Conservation (phyloP, 768 basidiomycete genomes). For the Artomyces pyxidatus region DNA sequence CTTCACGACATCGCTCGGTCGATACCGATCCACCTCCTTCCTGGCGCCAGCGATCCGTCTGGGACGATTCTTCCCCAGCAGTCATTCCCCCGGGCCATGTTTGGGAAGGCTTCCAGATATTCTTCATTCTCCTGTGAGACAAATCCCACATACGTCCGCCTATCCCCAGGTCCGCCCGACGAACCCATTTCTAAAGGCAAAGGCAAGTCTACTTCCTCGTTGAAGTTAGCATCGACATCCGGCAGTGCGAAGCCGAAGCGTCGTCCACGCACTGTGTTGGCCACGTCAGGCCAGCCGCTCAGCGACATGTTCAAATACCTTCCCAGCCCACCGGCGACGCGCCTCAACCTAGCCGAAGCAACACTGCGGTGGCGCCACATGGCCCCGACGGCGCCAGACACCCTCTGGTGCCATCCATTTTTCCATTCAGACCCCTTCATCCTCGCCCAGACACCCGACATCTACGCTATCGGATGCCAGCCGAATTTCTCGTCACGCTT, state of each 20-base stretch:
- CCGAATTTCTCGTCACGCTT: slow-evolving; percentile 71
- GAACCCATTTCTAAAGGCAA: slow-evolving; percentile 1
- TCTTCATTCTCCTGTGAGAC: slow-evolving; percentile 71
- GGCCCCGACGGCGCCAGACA: slow-evolving; percentile 98
- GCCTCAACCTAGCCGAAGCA: slow-evolving; percentile 63
- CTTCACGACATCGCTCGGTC: slow-evolving; percentile 68
- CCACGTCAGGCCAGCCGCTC: slow-evolving; percentile 88
- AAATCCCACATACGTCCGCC: slow-evolving; percentile 80
- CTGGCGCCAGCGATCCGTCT: slow-evolving; percentile 83
- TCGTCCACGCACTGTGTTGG: slow-evolving; percentile 52
- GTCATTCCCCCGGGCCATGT: slow-evolving; percentile 86
- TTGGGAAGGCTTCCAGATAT: slow-evolving; percentile 52
- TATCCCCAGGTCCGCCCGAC: slow-evolving; percentile 35
- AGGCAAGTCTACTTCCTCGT: slow-evolving; percentile 5
- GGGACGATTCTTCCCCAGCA: slow-evolving; percentile 91
- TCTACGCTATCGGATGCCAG: slow-evolving; percentile 93
- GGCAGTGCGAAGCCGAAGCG: slow-evolving; percentile 8
- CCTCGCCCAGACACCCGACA: slow-evolving; percentile 73
- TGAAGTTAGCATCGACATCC: slow-evolving; percentile 2
- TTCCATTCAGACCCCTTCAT: slow-evolving; percentile 84
- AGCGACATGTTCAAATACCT: slow-evolving; percentile 97
- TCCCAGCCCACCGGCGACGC: slow-evolving; percentile 58
- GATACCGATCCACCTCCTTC: slow-evolving; percentile 82
- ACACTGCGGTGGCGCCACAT: slow-evolving; percentile 92
- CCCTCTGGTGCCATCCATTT: slow-evolving; percentile 97